Evolutionary conservation across 306 rosid species (phyloP), one percentile per base, ranked within the genome.

Genomic region (Begonia loranthoides): DNA sequence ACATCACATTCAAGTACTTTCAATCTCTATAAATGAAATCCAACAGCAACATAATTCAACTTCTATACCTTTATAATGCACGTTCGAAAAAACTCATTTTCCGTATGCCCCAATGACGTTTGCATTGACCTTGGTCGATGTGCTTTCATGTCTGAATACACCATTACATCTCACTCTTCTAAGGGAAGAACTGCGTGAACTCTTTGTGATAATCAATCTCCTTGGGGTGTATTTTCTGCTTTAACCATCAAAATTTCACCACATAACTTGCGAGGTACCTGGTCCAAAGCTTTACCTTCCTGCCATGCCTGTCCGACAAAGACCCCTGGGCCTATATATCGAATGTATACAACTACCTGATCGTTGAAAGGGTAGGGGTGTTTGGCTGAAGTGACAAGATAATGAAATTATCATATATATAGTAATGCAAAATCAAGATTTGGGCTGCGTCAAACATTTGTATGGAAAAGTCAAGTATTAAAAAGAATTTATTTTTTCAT

Each of bases 231-330:
- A 57, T 51, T 50, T 66, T 64, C 70, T 50, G 81, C 75, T 78
- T 81, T 87, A 64, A 76, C 90, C 88, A 76, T 83, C 60, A 87
- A 57, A 52, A 87, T 81, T 54, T 84, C 89, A 9, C 73, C 66
- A 13, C 86, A 84, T 55, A 88, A 65, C 58, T 84, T 88, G 36
- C 22, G 84, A 9, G 97, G 97, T 16, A 81, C 79, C 60, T 84
- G 89, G 38, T 84, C 82, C 15, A 84, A 22, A n/a, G 72, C 69
- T 3, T 54, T 81, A 54, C 97, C 97, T 65, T 88, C 95, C 56
- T 88, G 95, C 97, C 97, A 88, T 55, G 88, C 95, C 69, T 88
- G 97, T 53, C 80, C 95, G 16, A 84, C 76, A 2, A 61, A 70
- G 57, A 88, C 82, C 41, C 93, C 89, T 1, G 93, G 93, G 46